These are phyloP conservation scores for Colletotrichum nymphaeae DNA, from an alignment of 2,329 filamentous ascomycete species.

Conservation along the genomic window DNA sequence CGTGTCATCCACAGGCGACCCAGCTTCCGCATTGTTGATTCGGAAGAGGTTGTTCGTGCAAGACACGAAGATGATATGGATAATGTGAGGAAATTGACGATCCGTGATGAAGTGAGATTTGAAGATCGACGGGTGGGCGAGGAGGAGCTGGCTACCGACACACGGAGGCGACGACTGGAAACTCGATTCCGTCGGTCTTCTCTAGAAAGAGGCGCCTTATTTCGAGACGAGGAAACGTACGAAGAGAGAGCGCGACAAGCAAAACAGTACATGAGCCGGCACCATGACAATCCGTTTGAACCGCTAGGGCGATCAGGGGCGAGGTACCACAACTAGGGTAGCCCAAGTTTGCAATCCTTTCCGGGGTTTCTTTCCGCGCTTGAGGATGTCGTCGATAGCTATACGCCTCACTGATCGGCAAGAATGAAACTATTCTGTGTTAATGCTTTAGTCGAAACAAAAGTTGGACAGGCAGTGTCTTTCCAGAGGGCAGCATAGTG, in stretches of 20 bases:
- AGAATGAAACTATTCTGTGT: not conserved
- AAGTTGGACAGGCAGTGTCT: not conserved
- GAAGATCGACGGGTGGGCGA: constrained; percentile 6
- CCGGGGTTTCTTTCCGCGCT: not conserved
- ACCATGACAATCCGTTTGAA: constrained; percentile 33
- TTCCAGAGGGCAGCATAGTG: not conserved
- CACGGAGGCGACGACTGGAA: constrained; percentile 1
- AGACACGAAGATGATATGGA: constrained; percentile 32
- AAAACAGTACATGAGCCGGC: constrained; percentile 17
- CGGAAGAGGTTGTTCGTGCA: constrained; percentile 26
- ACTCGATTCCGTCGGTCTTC: constrained; percentile 26
- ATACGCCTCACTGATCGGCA: not conserved
- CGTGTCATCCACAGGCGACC: constrained; percentile 26
- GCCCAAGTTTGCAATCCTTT: not conserved
- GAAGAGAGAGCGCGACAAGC: constrained; percentile 21
- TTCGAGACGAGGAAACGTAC: constrained; percentile 17
- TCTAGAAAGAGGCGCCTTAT: not conserved
- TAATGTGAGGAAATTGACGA: constrained; percentile 9
- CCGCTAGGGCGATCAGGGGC: constrained; percentile 23
- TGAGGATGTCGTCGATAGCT: not conserved
- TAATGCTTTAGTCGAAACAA: not conserved
- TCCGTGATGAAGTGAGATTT: constrained; percentile 11
- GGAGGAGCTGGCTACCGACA: constrained; percentile 12
- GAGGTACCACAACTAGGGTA: constrained; percentile 1
- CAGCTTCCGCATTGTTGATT: constrained; percentile 8